These are phyloP conservation scores for Ustulina deusta DNA, from an alignment of 2,329 filamentous ascomycete species.

Conservation along the genomic window DNA sequence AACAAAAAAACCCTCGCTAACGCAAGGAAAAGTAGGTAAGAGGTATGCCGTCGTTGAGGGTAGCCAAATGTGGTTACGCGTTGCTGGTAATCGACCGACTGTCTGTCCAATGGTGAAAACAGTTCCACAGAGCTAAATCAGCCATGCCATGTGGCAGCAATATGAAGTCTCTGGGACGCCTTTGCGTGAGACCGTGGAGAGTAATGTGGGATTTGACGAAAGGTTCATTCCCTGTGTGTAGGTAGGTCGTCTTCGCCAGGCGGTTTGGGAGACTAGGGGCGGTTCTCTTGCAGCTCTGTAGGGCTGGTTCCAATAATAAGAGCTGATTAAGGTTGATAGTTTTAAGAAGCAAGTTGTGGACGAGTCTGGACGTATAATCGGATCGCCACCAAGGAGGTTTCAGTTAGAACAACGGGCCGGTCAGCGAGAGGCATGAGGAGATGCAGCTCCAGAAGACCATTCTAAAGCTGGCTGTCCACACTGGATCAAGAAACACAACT, in stretches of 20 bases:
- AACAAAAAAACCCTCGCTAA: slow-evolving; percentile 9
- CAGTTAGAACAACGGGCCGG: neutral
- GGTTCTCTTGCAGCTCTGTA: neutral
- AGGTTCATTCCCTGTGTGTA: neutral
- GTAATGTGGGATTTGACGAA: neutral
- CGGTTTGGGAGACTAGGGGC: neutral
- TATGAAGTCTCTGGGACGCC: slow-evolving; percentile 11
- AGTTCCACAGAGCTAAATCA: slow-evolving; percentile 13
- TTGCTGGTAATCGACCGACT: slow-evolving; percentile 7
- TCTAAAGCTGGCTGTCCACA: slow-evolving; percentile 8
- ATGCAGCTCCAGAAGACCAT: slow-evolving; percentile 4
- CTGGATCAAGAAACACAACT: neutral
- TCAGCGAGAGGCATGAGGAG: slow-evolving; percentile 4
- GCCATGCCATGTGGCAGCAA: slow-evolving; percentile 24
- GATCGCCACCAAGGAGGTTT: slow-evolving; percentile 4
- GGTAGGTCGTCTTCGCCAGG: slow-evolving; percentile 1
- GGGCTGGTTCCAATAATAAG: neutral
- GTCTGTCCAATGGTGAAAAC: slow-evolving; percentile 14
- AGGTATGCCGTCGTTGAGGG: slow-evolving; percentile 11
- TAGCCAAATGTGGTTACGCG: slow-evolving; percentile 5
- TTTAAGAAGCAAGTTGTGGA: slow-evolving; percentile 8
- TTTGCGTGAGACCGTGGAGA: slow-evolving; percentile 8
- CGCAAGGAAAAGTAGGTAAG: slow-evolving; percentile 9
- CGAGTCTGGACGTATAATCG: neutral
- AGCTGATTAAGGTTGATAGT: neutral